Conservation (phyloP, 2,329 filamentous ascomycete species). For the Arthrobotrys sphaeroides region DNA sequence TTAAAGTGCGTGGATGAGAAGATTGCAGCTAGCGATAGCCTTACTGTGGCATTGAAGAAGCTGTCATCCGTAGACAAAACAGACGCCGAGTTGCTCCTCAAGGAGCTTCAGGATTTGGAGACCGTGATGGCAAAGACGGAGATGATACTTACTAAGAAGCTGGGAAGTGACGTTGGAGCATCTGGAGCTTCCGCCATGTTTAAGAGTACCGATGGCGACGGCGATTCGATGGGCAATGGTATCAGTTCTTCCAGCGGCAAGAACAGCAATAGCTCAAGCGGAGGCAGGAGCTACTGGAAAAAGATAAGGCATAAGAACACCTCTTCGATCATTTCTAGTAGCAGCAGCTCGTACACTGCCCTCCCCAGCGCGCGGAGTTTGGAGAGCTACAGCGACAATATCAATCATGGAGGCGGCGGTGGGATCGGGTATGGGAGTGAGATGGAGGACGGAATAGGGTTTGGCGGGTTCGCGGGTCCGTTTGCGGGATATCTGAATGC, state of each 20-base stretch:
- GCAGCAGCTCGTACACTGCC: slow-evolving; percentile 45
- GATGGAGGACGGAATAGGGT: slow-evolving; percentile 25
- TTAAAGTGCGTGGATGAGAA: slow-evolving; percentile 93
- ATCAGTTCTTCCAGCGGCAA: slow-evolving; percentile 58
- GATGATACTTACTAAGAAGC: slow-evolving; percentile 76
- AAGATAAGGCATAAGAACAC: slow-evolving; percentile 84
- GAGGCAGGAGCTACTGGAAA: slow-evolving; percentile 69
- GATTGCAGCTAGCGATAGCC: slow-evolving; percentile 85
- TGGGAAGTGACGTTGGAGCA: slow-evolving; percentile 92
- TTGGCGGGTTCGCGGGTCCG: slow-evolving; percentile 78
- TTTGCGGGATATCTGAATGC: slow-evolving; percentile 91
- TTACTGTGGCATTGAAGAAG: slow-evolving; percentile 87
- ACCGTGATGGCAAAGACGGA: slow-evolving; percentile 87
- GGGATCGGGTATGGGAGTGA: slow-evolving; percentile 57
- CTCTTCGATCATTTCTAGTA: slow-evolving; percentile 63
- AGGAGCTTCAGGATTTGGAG: slow-evolving; percentile 93
- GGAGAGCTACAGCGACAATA: slow-evolving; percentile 62
- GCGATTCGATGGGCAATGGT: slow-evolving; percentile 63
- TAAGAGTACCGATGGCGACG: slow-evolving; percentile 68
- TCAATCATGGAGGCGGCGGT: slow-evolving; percentile 60
- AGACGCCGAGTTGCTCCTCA: slow-evolving; percentile 89
- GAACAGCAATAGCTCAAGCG: slow-evolving; percentile 68
- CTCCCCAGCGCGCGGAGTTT: slow-evolving; percentile 41
- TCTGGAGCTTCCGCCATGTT: slow-evolving; percentile 75
- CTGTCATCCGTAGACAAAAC: slow-evolving; percentile 84